Evolutionary conservation across 306 rosid genomes (phyloP).

Genomic region (Vigna angularis): DNA sequence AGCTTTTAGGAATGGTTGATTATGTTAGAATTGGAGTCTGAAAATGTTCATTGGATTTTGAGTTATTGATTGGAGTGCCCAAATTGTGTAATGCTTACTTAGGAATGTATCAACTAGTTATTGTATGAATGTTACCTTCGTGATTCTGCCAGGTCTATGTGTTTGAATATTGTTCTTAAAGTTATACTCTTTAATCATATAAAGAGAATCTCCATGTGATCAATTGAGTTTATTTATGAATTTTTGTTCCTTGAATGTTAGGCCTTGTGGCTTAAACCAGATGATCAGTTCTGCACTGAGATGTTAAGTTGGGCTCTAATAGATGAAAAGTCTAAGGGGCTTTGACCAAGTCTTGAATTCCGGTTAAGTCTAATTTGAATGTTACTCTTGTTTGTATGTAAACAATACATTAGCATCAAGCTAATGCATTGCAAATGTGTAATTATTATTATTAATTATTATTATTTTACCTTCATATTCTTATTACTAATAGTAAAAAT

Average conservation of each 20-base stretch:
- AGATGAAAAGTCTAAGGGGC: conserved; percentile 69
- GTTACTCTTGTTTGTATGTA: conserved; percentile 31
- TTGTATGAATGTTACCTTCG: conserved; percentile 7
- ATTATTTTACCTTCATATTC: background rate
- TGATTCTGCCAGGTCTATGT: background rate
- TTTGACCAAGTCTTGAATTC: conserved; percentile 54
- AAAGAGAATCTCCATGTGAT: background rate
- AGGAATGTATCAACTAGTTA: background rate
- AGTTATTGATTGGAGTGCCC: background rate
- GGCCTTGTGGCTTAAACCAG: conserved; percentile 92
- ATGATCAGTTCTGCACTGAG: conserved; percentile 92
- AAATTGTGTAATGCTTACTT: background rate
- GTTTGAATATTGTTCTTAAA: background rate
- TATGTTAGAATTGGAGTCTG: background rate
- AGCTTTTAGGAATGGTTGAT: background rate
- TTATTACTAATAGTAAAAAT: too few species aligned
- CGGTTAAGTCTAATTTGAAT: conserved; percentile 41
- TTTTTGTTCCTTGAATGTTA: conserved; percentile 47
- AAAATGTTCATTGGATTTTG: background rate
- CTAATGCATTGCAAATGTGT: conserved; percentile 1
- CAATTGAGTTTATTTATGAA: conserved; percentile 35
- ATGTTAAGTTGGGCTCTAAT: conserved; percentile 80
- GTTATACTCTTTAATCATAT: background rate
- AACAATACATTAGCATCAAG: conserved; percentile 33
- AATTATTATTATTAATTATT: background rate